Evolutionary conservation across 306 rosid genomes (phyloP), one percentile per base, ranked within the genome.

Genomic region (Betula pendula): DNA sequence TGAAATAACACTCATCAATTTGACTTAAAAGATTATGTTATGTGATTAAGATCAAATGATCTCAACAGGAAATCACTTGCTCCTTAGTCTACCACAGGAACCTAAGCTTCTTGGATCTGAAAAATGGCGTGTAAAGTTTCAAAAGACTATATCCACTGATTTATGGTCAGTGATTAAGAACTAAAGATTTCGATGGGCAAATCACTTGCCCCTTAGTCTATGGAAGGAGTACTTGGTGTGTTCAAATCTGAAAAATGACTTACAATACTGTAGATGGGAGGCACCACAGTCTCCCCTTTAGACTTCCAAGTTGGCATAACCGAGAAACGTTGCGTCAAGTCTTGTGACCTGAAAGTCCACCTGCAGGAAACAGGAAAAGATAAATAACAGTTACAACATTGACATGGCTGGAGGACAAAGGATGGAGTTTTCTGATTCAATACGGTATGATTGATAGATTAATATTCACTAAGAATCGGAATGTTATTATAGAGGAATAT

Each of bases 301-400:
- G 84, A 75, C 82, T 86, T 92, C 9, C 89, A 74, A 71, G 89
- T 75, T 43, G 96, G 99, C 89, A 91, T 88, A 70, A 96, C 87
- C 49, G 99, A 91, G 86, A 96, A 96, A 76, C 93, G 84, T 6
- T 96, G 94, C 17, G 92, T 88, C 86, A 92, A 76, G 78, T 92
- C 90, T 75, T 92, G 96, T 79, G 98, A 91, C 83, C 96, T 89
- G 73, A 96, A 96, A 59, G 85, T 92, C 99, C 99, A 96, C 76
- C 99, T 95, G 84, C 81, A 87, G 56, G 70, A 75, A 66, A 74
- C 20, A 65, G 75, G 60, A 76, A 70, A 33, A 68, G 22, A 58
- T 67, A 44, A 74, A 43, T 48, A 71, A 38, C 45, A 48, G 55
- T 42, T 80, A 31, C 44, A 56, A 22, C 68, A 51, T 38, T 53